Conservation (phyloP, 345 rosid species). For the Acer saccharum region DNA sequence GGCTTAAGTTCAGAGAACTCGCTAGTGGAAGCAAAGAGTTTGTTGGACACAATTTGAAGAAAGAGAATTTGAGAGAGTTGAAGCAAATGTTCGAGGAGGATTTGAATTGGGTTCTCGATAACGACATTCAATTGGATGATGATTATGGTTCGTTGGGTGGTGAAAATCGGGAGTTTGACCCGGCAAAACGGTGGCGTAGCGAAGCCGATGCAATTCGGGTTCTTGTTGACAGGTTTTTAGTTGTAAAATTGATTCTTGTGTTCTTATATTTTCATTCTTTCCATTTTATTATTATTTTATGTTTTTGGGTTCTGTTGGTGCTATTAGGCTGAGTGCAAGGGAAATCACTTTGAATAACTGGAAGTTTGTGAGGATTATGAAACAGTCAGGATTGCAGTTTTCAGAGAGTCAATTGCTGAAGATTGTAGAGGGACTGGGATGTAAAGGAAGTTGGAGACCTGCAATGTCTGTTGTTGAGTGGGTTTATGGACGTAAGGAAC, state of each 20-base stretch:
- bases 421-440: constrained; percentile 73
- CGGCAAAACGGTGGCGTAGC: constrained; percentile 55
- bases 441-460: constrained; percentile 74
- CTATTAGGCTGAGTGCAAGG: constrained; percentile 64
- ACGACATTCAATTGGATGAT: constrained; percentile 63
- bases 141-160: constrained; percentile 23
- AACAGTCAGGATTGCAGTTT: constrained; percentile 79
- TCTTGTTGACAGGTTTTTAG: constrained; percentile 65
- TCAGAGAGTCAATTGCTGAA: constrained; percentile 83
- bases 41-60: constrained; percentile 44
- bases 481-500: constrained; percentile 67
- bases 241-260: not conserved
- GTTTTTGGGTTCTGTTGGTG: constrained; percentile 1
- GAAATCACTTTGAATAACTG: constrained; percentile 72
- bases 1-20: constrained; percentile 54
- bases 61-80: constrained; percentile 62
- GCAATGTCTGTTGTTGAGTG: constrained; percentile 76
- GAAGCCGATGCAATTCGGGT: constrained; percentile 70
- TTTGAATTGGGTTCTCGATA: constrained; percentile 83
- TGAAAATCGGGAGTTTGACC: constrained; percentile 39
- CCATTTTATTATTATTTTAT: not conserved
- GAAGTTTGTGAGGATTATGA: constrained; percentile 93
- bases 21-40: constrained; percentile 49
- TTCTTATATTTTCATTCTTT: not conserved
- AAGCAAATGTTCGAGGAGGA: constrained; percentile 71